These are phyloP conservation scores for Candida oleophila DNA, from an alignment of 805 yeast species.

Conservation along the genomic window DNA sequence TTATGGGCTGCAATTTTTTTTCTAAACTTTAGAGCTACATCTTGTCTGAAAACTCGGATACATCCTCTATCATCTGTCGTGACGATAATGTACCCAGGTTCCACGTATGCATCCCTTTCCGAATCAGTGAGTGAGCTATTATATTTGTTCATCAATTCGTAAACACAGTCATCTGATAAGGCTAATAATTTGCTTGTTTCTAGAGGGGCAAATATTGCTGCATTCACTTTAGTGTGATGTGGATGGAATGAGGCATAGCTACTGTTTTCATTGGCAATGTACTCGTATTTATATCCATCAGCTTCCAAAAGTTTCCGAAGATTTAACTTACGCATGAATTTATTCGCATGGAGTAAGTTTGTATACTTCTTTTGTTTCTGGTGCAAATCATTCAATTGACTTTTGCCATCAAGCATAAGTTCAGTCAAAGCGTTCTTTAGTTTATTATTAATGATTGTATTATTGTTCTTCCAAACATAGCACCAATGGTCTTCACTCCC, in stretches of 20 bases:
- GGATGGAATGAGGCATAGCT: conserved; percentile 75
- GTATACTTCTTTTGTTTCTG: conserved; percentile 26
- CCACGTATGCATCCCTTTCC: conserved; percentile 9
- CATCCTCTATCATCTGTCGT: conserved; percentile 74
- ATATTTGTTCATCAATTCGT: conserved; percentile 47
- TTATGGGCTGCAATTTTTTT: conserved; percentile 15
- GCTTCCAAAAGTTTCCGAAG: conserved; percentile 25
- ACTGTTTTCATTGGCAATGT: conserved; percentile 49
- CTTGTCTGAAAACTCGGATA: conserved; percentile 79
- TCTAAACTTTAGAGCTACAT: conserved; percentile 52
- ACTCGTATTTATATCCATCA: conserved; percentile 15
- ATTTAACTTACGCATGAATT: conserved; percentile 24
- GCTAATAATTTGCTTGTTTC: conserved; percentile 63
- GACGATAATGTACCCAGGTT: conserved; percentile 55
- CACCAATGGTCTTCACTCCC: conserved; percentile 91
- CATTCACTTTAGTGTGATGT: conserved; percentile 70
- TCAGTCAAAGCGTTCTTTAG: conserved; percentile 35
- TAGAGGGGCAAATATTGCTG: conserved; percentile 75
- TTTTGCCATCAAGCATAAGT: conserved; percentile 31
- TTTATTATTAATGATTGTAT: conserved; percentile 39
- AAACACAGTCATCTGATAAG: conserved; percentile 76
- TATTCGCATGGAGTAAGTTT: conserved; percentile 27
- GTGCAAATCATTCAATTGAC: conserved; percentile 32
- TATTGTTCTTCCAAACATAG: conserved; percentile 70
- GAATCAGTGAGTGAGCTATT: background rate